These are phyloP conservation scores for Groenewaldozyma salmanticensis DNA, from an alignment of 805 yeast species.

Conservation along the genomic window DNA sequence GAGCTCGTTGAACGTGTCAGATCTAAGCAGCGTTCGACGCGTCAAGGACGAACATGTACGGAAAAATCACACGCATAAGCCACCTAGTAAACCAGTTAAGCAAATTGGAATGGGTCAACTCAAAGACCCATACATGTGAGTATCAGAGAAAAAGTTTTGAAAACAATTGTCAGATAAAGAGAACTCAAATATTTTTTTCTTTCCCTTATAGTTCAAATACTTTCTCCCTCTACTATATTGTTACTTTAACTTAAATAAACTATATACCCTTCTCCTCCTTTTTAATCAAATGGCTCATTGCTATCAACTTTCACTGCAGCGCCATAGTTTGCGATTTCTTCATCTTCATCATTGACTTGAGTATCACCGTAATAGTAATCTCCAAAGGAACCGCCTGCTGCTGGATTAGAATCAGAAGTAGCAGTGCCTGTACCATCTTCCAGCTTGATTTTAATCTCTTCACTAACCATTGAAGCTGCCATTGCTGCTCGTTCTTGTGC, in stretches of 20 bases:
- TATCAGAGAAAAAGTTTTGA: too few relatives aligned
- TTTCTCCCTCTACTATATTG: too few relatives aligned
- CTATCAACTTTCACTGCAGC: not conserved
- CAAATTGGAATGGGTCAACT: conserved; percentile 10
- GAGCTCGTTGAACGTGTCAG: conserved; percentile 5
- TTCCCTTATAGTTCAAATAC: too few relatives aligned
- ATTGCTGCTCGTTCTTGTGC: not conserved
- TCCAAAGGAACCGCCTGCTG: not conserved
- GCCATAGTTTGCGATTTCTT: not conserved
- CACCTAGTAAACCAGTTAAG: conserved; percentile 9
- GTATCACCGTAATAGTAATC: not conserved
- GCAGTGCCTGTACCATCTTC: not conserved
- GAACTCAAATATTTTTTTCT: too few relatives aligned
- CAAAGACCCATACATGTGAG: conserved; percentile 8
- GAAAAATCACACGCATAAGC: conserved; percentile 12
- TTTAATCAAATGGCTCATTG: not conserved
- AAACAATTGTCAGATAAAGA: too few relatives aligned
- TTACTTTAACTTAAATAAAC: too few relatives aligned
- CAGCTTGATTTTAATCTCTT: not conserved
- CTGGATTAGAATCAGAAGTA: not conserved
- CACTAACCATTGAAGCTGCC: not conserved
- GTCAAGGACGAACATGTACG: conserved; percentile 6
- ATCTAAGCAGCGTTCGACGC: conserved; percentile 2
- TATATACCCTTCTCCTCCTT: too few relatives aligned
- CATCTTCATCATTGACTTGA: not conserved